Evolutionary conservation across 306 rosid species (phyloP), one percentile per base, ranked within the genome.

Genomic region (Cicer judaicum): DNA sequence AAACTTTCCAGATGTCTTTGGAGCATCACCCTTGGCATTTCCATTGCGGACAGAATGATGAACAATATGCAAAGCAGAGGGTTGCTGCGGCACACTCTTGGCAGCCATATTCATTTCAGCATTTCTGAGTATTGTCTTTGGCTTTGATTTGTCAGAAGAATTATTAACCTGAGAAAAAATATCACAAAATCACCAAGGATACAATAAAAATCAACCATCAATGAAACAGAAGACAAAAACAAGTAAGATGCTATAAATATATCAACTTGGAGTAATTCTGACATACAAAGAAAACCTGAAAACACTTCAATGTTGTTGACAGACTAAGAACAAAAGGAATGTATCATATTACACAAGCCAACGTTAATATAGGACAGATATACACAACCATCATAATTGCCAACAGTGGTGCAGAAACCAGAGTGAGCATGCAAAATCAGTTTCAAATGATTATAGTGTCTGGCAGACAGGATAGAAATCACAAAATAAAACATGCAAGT

Each of bases 1-100:
- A 67, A 87, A 92, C 92, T 94, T 94, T 64, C 97, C 97, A 56
- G 99, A 84, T 69, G 92, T 79, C 92, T 92, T 92, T 2, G 92
- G 86, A 78, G 88, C 39, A 78, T 94, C 99, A 0, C 85, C 72
- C 79, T 89, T 94, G 74, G 74, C 86, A 83, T 83, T 85, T 71
- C 88, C 92, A 78, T 84, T 75, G 76, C 93, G 93, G 63, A 83
- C 83, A 81, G 94, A 84, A 54, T 88, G 96, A 79, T 69, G 91
- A 39, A 78, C 80, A 66, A 75, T 78, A 59, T 82, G 93, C 65
- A 84, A 81, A 3, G 82, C 73, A 48, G 86, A 52, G 38, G 85
- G 84, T 79, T 81, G 96, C 78, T 84, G 97, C 21, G 82, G 90
- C 44, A 86, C 89, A 75, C 72, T 81, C 89, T 94, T 94, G 57